A percentile compares a stretch with the other conserved stretches of the same genome.
These are phyloP conservation scores for Leccinum pallidistipes DNA, from an alignment of 1,284 basidiomycete species.

Conservation along the genomic window DNA sequence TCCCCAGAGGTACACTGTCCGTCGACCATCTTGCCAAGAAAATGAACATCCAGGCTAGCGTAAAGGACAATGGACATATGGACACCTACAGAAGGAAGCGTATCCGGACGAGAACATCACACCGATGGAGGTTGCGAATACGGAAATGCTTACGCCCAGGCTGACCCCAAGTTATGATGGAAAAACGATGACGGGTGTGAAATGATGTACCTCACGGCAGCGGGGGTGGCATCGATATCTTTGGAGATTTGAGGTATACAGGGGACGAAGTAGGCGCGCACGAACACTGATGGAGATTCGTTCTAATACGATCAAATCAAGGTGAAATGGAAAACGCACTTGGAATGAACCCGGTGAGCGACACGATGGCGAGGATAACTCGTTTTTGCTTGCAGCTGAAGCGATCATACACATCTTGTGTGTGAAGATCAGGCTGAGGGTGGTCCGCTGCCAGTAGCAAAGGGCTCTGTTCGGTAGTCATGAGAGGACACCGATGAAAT, in stretches of 20 bases:
- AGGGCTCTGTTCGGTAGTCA: neutral
- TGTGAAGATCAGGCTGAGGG: neutral
- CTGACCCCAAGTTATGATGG: slow-evolving; percentile 13
- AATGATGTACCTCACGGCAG: slow-evolving; percentile 42
- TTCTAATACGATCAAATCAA: neutral
- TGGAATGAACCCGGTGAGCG: slow-evolving; percentile 32
- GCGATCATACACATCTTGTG: slow-evolving; percentile 40
- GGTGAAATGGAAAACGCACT: slow-evolving; percentile 15
- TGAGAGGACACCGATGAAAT: neutral
- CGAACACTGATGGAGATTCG: slow-evolving; percentile 38
- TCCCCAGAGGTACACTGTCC: slow-evolving; percentile 43
- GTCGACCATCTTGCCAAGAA: slow-evolving; percentile 51
- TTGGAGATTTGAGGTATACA: slow-evolving; percentile 45
- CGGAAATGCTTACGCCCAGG: slow-evolving; percentile 28
- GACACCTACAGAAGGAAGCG: slow-evolving; percentile 30
- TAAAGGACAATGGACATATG: neutral
- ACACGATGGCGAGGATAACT: slow-evolving; percentile 42
- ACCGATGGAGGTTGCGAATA: slow-evolving; percentile 26
- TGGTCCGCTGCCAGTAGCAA: neutral
- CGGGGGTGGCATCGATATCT: slow-evolving; percentile 40
- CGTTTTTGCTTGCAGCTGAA: slow-evolving; percentile 40
- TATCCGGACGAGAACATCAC: slow-evolving; percentile 30
- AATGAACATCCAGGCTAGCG: slow-evolving; percentile 53
- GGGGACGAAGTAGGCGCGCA: slow-evolving; percentile 46
- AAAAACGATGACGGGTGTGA: neutral